Evolutionary conservation across 2,329 filamentous ascomycete species (phyloP).

Genomic region (Colletotrichum plurivorum): DNA sequence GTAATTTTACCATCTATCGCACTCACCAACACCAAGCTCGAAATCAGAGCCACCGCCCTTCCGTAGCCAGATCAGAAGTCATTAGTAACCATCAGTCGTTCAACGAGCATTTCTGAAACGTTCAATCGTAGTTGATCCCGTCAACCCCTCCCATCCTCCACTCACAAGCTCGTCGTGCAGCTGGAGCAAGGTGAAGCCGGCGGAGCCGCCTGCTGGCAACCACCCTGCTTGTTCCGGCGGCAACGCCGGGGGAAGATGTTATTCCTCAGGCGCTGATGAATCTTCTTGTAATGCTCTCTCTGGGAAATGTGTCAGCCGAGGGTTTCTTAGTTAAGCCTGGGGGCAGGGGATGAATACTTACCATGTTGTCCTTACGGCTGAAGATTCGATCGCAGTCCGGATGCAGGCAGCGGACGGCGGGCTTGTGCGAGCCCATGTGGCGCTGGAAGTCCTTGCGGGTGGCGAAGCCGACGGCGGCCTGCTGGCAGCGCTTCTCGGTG

Average conservation of each 20-base stretch:
- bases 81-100: too few species aligned
- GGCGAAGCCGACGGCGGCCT: conserved; percentile 31
- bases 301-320: neutral
- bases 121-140: neutral
- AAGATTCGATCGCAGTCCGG: conserved; percentile 34
- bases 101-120: neutral
- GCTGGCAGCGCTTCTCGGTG: conserved; percentile 33
- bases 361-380: conserved; percentile 37
- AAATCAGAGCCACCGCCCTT: neutral
- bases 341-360: neutral
- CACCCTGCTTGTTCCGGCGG: conserved; percentile 1
- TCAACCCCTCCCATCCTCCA: too few species aligned
- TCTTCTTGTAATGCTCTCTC: conserved; percentile 37
- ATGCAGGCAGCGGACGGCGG: conserved; percentile 27
- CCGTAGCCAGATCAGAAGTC: too few species aligned
- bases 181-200: conserved; percentile 19
- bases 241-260: conserved; percentile 26
- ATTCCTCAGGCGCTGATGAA: conserved; percentile 30
- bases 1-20: conserved; percentile 3
- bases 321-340: too few species aligned
- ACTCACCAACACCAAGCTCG: neutral
- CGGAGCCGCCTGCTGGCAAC: conserved; percentile 10
- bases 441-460: conserved; percentile 36
- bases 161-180: neutral
- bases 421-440: conserved; percentile 37